These are phyloP conservation scores for Geranium rotundifolium DNA, from an alignment of 345 rosid species.

Conservation along the genomic window DNA sequence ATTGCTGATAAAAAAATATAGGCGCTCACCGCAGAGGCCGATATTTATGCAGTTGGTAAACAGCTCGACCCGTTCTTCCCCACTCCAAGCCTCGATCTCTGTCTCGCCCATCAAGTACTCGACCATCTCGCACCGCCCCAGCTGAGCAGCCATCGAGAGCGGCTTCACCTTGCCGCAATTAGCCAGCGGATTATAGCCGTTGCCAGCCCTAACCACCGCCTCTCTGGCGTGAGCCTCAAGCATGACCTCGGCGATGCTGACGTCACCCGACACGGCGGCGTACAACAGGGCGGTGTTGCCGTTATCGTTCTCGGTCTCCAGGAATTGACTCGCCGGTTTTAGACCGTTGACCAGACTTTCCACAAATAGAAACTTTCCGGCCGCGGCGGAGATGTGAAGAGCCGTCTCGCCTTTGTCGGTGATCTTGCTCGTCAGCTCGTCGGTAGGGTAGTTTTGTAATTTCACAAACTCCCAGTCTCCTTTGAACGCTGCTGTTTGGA, in stretches of 20 bases:
- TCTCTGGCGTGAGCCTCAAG: not conserved
- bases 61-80: no score
- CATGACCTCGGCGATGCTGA: not conserved
- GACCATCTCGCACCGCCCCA: no score
- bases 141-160: no score
- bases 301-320: not conserved
- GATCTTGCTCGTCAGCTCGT: not conserved
- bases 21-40: no score
- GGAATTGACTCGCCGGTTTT: not conserved
- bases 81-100: no score
- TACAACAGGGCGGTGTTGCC: not conserved
- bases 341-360: not conserved
- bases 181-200: no score
- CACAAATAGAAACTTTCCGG: not conserved
- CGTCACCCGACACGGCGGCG: not conserved
- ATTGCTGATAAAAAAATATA: no score
- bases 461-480: not conserved
- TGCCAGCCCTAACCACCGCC: no score
- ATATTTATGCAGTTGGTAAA: no score
- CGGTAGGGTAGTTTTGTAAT: not conserved
- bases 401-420: not conserved
- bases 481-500: not conserved
- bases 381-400: not conserved
- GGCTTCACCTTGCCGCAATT: no score
- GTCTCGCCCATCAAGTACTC: no score